phyloP scores from a whole-genome alignment of 108 stramenopile species.

The Pinguiococcus pyrenoidosus region DNA sequence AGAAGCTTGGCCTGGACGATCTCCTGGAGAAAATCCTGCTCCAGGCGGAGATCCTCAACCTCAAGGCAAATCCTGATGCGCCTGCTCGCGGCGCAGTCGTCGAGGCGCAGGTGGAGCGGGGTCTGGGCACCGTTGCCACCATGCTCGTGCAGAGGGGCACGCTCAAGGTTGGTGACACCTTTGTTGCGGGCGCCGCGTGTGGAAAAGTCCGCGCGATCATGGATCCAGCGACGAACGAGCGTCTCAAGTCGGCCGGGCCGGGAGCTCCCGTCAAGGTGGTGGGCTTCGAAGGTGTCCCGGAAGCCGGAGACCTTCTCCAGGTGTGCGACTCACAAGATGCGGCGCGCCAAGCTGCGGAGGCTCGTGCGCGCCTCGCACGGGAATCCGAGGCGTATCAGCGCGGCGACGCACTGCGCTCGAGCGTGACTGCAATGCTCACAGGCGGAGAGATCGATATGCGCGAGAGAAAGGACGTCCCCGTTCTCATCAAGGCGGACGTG shows the following conservation, averaged over 20 bases:
- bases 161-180: conserved; percentile 70
- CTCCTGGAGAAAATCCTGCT: conserved; percentile 70
- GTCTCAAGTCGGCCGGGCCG: conserved; percentile 66
- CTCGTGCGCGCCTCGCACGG: conserved; percentile 6
- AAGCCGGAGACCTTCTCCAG: conserved; percentile 70
- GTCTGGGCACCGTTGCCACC: conserved; percentile 67
- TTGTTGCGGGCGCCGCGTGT: conserved; percentile 76
- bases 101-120: conserved; percentile 72
- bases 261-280: conserved; percentile 49
- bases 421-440: too few species aligned
- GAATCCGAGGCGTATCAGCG: too few species aligned
- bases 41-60: conserved; percentile 67
- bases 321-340: conserved; percentile 13
- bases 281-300: conserved; percentile 58
- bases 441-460: conserved; percentile 51
- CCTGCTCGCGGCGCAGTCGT: conserved; percentile 75
- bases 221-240: conserved; percentile 10
- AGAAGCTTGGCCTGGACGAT: conserved; percentile 75
- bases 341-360: conserved; percentile 23
- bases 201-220: conserved; percentile 63
- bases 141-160: conserved; percentile 86
- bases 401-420: too few species aligned
- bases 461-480: conserved; percentile 47
- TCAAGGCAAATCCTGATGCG: conserved; percentile 70
- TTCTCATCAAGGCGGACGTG: conserved; percentile 26